Evolutionary conservation across 352 stramenopile species (phyloP).

Genomic region (Globisporangium polare): DNA sequence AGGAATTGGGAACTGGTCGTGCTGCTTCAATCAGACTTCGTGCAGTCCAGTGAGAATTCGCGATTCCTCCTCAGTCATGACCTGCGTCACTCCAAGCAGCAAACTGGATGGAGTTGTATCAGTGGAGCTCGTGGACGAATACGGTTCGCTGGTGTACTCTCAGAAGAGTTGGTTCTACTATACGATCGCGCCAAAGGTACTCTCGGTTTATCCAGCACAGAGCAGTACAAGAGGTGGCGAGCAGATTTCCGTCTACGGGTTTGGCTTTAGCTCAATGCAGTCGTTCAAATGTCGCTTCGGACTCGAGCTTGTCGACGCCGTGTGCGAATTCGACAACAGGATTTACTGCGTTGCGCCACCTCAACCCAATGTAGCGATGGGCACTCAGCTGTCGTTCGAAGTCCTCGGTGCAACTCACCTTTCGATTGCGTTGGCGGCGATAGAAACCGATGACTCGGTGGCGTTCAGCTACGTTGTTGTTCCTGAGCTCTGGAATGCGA

Average conservation of each 20-base stretch:
- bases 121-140: conserved; percentile 15
- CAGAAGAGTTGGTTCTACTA: conserved; percentile 37
- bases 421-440: background rate
- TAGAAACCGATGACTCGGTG: conserved; percentile 6
- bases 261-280: conserved; percentile 21
- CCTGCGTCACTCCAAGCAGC: conserved; percentile 16
- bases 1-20: conserved; percentile 21
- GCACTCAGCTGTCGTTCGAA: background rate
- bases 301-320: conserved; percentile 10
- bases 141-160: background rate
- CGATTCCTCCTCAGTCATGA: background rate
- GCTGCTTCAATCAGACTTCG: conserved; percentile 28
- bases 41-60: conserved; percentile 20
- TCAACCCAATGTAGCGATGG: background rate
- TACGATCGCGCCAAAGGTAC: conserved; percentile 18
- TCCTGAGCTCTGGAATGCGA: conserved; percentile 20
- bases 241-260: conserved; percentile 23
- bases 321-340: conserved; percentile 24
- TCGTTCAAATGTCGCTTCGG: conserved; percentile 30
- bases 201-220: conserved; percentile 19
- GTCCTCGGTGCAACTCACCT: background rate
- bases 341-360: conserved; percentile 27
- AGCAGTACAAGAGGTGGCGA: conserved; percentile 20
- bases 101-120: conserved; percentile 17
- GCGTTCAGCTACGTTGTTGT: conserved; percentile 25